Conservation (phyloP, 345 rosid species). For the Passiflora organensis region DNA sequence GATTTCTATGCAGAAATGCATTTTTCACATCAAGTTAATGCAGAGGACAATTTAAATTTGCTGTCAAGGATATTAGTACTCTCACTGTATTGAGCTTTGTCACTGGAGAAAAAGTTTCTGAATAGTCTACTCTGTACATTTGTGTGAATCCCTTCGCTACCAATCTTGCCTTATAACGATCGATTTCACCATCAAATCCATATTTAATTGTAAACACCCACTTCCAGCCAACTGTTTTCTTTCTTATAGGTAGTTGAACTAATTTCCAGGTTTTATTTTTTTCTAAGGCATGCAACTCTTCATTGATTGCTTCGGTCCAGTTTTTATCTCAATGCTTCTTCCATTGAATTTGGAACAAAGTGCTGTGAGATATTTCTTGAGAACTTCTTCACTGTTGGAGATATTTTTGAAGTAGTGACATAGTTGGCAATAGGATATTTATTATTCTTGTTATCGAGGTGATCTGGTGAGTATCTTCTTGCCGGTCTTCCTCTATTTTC, state of each 20-base stretch:
- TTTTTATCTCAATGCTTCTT: no score
- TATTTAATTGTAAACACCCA: no score
- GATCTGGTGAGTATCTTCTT: neutral
- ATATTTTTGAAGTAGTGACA: neutral
- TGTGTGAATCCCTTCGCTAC: neutral
- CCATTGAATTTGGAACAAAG: no score
- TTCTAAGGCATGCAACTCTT: no score
- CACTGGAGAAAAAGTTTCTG: neutral
- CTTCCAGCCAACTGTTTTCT: no score
- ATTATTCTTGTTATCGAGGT: neutral
- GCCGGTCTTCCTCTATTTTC: neutral
- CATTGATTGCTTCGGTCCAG: no score
- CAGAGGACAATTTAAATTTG: neutral
- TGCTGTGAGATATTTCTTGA: no score
- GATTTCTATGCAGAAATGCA: neutral
- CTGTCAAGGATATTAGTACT: neutral
- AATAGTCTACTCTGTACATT: neutral
- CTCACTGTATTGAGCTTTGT: neutral
- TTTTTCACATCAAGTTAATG: neutral
- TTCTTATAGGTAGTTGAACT: no score
- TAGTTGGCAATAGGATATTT: slow-evolving; percentile 3
- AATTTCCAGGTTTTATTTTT: no score
- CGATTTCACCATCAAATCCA: no score
- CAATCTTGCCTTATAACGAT: neutral
- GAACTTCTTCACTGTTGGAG: neutral